phyloP scores from a whole-genome alignment of 192 early-diverging fungal genomes.

The Rhizoclosmatium globosum region DNA sequence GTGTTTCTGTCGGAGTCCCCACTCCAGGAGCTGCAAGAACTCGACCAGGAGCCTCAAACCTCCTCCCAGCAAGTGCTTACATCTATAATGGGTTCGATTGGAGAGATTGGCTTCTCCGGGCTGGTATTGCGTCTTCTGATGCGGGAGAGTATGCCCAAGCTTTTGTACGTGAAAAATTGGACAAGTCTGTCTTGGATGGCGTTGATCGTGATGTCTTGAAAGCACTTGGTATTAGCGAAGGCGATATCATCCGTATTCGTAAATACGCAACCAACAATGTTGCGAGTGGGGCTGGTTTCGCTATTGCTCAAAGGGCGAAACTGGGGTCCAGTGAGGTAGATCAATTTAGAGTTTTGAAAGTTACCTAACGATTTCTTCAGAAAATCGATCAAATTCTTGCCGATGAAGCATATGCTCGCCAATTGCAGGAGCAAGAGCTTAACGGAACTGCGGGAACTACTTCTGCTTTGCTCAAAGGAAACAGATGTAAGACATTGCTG shows the following conservation, averaged over 20 bases:
- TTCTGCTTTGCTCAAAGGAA: conserved; percentile 30
- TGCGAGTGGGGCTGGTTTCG: conserved; percentile 12
- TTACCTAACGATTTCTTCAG: conserved; percentile 20
- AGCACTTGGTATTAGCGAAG: conserved; percentile 83
- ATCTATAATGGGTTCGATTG: conserved; percentile 88
- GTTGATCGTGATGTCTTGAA: conserved; percentile 79
- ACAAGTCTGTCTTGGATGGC: conserved; percentile 77
- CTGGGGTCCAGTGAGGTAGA: conserved; percentile 12
- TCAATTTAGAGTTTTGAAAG: too few species aligned
- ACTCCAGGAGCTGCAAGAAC: conserved; percentile 33
- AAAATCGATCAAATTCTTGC: conserved; percentile 68
- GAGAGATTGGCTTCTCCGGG: conserved; percentile 90
- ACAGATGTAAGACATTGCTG: conserved; percentile 24
- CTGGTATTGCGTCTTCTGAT: conserved; percentile 74
- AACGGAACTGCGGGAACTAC: conserved; percentile 28
- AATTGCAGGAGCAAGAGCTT: conserved; percentile 79
- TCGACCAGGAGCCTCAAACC: conserved; percentile 35
- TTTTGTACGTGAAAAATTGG: conserved; percentile 89
- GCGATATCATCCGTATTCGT: conserved; percentile 81
- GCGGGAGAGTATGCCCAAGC: conserved; percentile 82
- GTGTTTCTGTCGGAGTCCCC: conserved; percentile 27
- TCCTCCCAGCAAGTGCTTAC: conserved; percentile 45
- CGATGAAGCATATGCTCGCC: conserved; percentile 84
- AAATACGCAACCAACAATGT: conserved; percentile 52
- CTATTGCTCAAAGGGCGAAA: conserved; percentile 5